phyloP scores from a whole-genome alignment of 2,329 filamentous ascomycete genomes.

The Ophiocordyceps camponoti-leonardi region DNA sequence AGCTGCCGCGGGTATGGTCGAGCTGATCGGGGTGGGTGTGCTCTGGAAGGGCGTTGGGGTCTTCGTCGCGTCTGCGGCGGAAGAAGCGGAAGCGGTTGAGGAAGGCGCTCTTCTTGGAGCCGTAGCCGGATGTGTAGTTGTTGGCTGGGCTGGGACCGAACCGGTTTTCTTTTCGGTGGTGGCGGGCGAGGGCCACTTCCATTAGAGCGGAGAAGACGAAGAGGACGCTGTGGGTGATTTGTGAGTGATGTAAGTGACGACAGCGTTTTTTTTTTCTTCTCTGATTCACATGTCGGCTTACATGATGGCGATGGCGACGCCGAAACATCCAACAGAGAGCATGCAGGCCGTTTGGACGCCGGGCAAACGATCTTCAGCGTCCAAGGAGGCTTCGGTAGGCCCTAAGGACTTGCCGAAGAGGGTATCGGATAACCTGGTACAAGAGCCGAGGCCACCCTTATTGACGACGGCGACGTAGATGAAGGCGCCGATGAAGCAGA shows the following conservation, averaged over 20 bases:
- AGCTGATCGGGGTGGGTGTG: conserved; percentile 24
- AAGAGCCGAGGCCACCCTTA: conserved; percentile 48
- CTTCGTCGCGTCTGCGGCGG: conserved; percentile 11
- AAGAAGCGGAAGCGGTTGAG: conserved; percentile 13
- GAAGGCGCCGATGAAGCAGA: conserved; percentile 61
- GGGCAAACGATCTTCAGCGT: conserved; percentile 3
- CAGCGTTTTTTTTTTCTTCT: too few relatives aligned
- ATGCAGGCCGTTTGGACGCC: conserved; percentile 60
- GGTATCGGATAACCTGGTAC: conserved; percentile 42
- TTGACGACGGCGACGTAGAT: conserved; percentile 68
- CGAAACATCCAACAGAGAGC: conserved; percentile 12
- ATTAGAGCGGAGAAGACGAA: conserved; percentile 57
- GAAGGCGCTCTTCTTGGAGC: conserved; percentile 15
- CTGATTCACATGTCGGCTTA: conserved; percentile 21
- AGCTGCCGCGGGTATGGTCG: conserved; percentile 20
- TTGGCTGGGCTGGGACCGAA: conserved; percentile 34
- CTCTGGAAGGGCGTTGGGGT: conserved; percentile 17
- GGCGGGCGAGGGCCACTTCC: conserved; percentile 49
- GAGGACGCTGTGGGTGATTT: conserved; percentile 37
- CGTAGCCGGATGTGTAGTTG: conserved; percentile 43
- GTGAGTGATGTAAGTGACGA: too few relatives aligned
- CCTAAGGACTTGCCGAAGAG: conserved; percentile 50
- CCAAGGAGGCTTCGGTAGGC: conserved; percentile 19
- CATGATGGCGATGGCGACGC: conserved; percentile 62
- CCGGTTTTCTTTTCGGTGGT: conserved; percentile 59